Conservation (phyloP, 2,329 filamentous ascomycete species). For the Amylocarpus encephaloides region DNA sequence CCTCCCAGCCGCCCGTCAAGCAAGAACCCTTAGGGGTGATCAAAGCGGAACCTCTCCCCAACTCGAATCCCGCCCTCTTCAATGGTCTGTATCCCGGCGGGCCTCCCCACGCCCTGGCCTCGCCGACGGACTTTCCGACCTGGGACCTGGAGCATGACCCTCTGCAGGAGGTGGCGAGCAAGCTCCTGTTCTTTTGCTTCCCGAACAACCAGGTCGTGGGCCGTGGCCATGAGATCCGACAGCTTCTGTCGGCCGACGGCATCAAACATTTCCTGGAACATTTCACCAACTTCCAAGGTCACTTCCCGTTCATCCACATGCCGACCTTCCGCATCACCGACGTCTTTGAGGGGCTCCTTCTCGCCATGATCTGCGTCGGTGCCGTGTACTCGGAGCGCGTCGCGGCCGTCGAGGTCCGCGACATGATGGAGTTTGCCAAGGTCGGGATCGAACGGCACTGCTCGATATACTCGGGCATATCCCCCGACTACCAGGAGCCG, state of each 20-base stretch:
- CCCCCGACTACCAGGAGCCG: constrained; percentile 34
- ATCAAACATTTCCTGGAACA: constrained; percentile 64
- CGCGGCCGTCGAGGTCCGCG: constrained; percentile 53
- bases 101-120: constrained; percentile 23
- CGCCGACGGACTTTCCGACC: constrained; percentile 34
- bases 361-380: constrained; percentile 66
- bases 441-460: constrained; percentile 52
- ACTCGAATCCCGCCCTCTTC: constrained; percentile 7
- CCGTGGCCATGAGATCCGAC: constrained; percentile 44
- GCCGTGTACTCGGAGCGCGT: constrained; percentile 67
- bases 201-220: constrained; percentile 50
- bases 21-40: constrained; percentile 39
- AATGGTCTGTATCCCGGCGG: constrained; percentile 20
- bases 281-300: constrained; percentile 66
- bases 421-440: constrained; percentile 60
- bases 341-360: constrained; percentile 59
- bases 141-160: constrained; percentile 39
- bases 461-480: constrained; percentile 42
- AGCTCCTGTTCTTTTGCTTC: constrained; percentile 51
- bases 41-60: constrained; percentile 39
- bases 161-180: constrained; percentile 48
- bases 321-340: constrained; percentile 63
- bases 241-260: constrained; percentile 59
- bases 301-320: constrained; percentile 68
- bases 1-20: constrained; percentile 62